Evolutionary conservation across 352 stramenopile species (phyloP).

Genomic region (Poterioochromonas sp.): DNA sequence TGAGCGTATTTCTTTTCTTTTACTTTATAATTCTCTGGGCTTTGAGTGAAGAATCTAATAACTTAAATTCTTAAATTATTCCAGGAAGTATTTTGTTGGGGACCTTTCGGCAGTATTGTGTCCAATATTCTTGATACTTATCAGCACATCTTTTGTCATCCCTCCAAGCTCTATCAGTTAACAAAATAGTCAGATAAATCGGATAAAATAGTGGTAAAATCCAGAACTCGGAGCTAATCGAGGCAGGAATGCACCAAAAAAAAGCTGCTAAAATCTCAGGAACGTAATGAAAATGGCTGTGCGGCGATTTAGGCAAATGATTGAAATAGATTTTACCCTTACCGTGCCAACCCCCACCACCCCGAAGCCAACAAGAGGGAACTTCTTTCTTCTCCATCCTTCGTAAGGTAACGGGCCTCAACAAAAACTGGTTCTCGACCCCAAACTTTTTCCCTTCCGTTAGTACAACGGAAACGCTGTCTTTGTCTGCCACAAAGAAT

Average conservation of each 20-base stretch:
- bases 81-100: conserved; percentile 72
- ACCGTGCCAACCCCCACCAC: conserved; percentile 83
- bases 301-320: not conserved
- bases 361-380: conserved; percentile 78
- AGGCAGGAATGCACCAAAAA: conserved; percentile 61
- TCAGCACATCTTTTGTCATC: conserved; percentile 83
- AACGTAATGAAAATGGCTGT: conserved; percentile 50
- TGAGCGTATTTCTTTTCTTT: too few species aligned
- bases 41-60: not conserved
- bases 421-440: conserved; percentile 79
- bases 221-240: conserved; percentile 45
- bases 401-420: conserved; percentile 77
- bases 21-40: too few species aligned
- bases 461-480: conserved; percentile 70
- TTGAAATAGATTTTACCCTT: too few species aligned
- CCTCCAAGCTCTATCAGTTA: conserved; percentile 84
- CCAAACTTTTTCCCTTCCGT: conserved; percentile 78
- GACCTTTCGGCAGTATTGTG: conserved; percentile 55
- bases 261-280: conserved; percentile 72
- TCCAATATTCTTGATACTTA: conserved; percentile 92
- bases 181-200: conserved; percentile 79
- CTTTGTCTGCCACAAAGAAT: conserved; percentile 54
- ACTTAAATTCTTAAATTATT: conserved; percentile 62
- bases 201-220: conserved; percentile 66
- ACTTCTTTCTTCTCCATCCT: conserved; percentile 61